Base-by-base conservation (phyloP, 805 yeast species). In the Torulaspora franciscae region DNA sequence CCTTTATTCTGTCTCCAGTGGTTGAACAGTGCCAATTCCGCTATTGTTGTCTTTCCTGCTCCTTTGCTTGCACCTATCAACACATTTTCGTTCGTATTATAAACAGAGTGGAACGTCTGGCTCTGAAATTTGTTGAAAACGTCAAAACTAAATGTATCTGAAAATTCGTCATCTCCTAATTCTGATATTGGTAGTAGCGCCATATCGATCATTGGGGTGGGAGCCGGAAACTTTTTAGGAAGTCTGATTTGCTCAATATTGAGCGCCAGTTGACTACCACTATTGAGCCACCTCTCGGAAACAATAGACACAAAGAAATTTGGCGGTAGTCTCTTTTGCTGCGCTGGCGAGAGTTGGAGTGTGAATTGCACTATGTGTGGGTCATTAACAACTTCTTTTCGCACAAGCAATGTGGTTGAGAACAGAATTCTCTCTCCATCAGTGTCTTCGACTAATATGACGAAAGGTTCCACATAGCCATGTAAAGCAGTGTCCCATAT, bases 281-380 rank as follows among this genome's bases (percentile, higher is more conserved):
- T 79, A 49, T 86, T 90, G 4, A 89, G 65, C 99, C 98, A 93
- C 47, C 73, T 78, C 46, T 90, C 95, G 46, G 95, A 87, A 2
- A 84, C 65, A 9, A 90, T 62, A 0, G 83, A 72, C 4, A 89
- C 74, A 62, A 84, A 87, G 51, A 83, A 80, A 53, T 79, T 81
- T 0, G 96, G 96, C 1, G 90, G 85, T 10, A 68, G 37, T 10
- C 45, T 42, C 13, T 50, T 50, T 29, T 64, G 62, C 27, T 57
- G 52, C 2, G 50, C 26, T 4, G 54, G 42, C 8, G 53, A 45
- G 10, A 62, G 38, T 17, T 74, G 62, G 3, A 90, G 77, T 0
- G 85, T 74, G 52, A 88, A 79, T 28, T 82, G 88, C 1, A 88
- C 38, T 17, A 73, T 54, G 50, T 81, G 83, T 23, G 77, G 80